These are phyloP conservation scores for Suhomyces sp. DNA, from an alignment of 805 yeast species.

Conservation along the genomic window DNA sequence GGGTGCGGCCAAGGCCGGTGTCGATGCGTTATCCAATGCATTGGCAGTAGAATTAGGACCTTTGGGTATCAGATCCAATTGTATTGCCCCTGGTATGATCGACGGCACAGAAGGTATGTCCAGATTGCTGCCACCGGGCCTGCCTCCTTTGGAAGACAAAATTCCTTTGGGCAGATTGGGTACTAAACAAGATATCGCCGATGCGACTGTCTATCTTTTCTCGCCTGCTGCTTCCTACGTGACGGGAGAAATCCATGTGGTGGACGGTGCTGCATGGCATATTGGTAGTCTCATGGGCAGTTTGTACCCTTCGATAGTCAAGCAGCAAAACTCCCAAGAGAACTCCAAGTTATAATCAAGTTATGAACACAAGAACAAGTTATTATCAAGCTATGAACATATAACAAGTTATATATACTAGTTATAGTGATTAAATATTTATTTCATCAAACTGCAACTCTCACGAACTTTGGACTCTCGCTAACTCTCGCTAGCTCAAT, in stretches of 20 bases:
- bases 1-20: conserved; percentile 93
- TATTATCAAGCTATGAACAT: too few relatives aligned
- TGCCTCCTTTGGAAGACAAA: conserved; percentile 35
- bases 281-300: conserved; percentile 45
- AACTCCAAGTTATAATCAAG: conserved; percentile 20
- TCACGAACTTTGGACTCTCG: not conserved
- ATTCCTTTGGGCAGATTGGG: conserved; percentile 74
- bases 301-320: conserved; percentile 33
- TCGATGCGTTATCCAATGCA: conserved; percentile 81
- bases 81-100: conserved; percentile 91
- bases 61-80: conserved; percentile 75
- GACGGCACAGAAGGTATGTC: conserved; percentile 82
- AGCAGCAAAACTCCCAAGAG: conserved; percentile 25
- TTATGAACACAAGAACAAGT: too few relatives aligned
- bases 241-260: conserved; percentile 74
- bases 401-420: too few relatives aligned
- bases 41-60: conserved; percentile 93
- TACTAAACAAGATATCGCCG: conserved; percentile 73
- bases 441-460: too few relatives aligned
- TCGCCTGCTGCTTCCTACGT: conserved; percentile 79
- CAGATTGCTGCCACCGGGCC: conserved; percentile 51
- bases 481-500: not conserved
- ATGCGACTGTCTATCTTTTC: conserved; percentile 78
- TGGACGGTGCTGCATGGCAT: conserved; percentile 94
- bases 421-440: too few relatives aligned